Evolutionary conservation across 495 filamentous ascomycete genomes (phyloP), one percentile per base, ranked within the genome.

Genomic region (Podospora appendiculata): DNA sequence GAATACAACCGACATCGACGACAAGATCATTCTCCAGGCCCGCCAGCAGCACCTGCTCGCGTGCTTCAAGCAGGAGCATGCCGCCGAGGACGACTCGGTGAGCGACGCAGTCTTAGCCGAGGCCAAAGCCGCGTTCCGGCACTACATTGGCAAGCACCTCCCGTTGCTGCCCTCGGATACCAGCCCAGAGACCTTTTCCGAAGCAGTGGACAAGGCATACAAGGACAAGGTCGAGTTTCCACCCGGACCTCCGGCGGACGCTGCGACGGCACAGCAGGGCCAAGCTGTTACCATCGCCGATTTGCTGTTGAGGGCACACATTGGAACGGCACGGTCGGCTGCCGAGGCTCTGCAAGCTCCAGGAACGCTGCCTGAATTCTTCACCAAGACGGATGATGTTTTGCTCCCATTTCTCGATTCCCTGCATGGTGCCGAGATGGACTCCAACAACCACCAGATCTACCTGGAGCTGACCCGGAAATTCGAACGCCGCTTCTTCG

Each of bases 1-100:
- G 82, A 93, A 93, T 61, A 84, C 89, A 50, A 90, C 88, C 4
- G 55, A 92, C 69, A 79, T 93, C 6, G 88, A 93, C 65, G 87
- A 93, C 67, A 93, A 90, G 79, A 89, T 91, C 59, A 89, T 91
- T 54, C 67, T 91, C 25, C 71, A 82, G 49, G 88, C 73, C 6
- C 76, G 87, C 52, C 86, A 89, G 64, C 79, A 87, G 55, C 72
- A 87, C 63, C 72, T 91, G 0, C 78, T 89, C 41, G 73, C 60
- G 32, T 54, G 57, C 50, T 65, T 65, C 58, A 65, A 65, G 52
- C 45, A 81, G 25, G 41, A 63, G 46, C 61, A 60, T 55, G 42
- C 53, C 35, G 41, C 19, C 14, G 48, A 48, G 40, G 51, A 61
- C 51, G 62, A 50, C 47, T 45, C 57, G 39, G 54, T 61, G 41